Percentiles rank a stretch among this genome's conserved stretches.
Evolutionary conservation across 1,284 basidiomycete species (phyloP).

Genomic region (Trametes hirsuta): DNA sequence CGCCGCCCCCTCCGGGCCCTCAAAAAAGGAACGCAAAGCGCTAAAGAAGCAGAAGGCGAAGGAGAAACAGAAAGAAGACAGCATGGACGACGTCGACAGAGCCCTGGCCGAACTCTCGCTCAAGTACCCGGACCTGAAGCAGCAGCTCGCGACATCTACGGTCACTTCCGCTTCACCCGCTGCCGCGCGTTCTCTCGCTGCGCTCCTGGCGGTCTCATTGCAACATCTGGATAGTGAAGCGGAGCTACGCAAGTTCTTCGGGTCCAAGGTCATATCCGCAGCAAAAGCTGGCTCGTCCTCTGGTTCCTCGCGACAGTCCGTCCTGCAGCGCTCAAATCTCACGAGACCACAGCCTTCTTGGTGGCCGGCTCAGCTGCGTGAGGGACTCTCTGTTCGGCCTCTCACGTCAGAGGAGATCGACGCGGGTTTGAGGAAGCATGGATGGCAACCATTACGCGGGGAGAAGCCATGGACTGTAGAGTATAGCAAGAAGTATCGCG

Average conservation of each 20-base stretch:
- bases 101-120: constrained; percentile 81
- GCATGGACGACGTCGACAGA: constrained; percentile 77
- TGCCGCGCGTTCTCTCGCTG: constrained; percentile 40
- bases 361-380: constrained; percentile 64
- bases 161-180: constrained; percentile 29
- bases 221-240: constrained; percentile 84
- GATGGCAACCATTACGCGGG: constrained; percentile 44
- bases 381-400: constrained; percentile 69
- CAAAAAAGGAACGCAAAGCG: constrained; percentile 43
- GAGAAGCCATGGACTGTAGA: constrained; percentile 89
- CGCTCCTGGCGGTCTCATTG: constrained; percentile 75
- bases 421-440: constrained; percentile 45
- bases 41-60: constrained; percentile 66
- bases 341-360: constrained; percentile 65
- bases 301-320: constrained; percentile 29
- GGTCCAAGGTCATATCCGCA: constrained; percentile 79
- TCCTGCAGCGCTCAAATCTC: constrained; percentile 56
- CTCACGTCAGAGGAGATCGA: constrained; percentile 59
- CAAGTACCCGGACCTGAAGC: constrained; percentile 66
- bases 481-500: constrained; percentile 82
- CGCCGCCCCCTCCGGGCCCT: constrained; percentile 31
- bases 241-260: constrained; percentile 92
- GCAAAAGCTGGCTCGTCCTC: constrained; percentile 44
- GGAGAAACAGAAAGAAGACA: constrained; percentile 55
- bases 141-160: constrained; percentile 28